Conservation (phyloP, 2,329 filamentous ascomycete genomes). For the Colletotrichum acutatum region DNA sequence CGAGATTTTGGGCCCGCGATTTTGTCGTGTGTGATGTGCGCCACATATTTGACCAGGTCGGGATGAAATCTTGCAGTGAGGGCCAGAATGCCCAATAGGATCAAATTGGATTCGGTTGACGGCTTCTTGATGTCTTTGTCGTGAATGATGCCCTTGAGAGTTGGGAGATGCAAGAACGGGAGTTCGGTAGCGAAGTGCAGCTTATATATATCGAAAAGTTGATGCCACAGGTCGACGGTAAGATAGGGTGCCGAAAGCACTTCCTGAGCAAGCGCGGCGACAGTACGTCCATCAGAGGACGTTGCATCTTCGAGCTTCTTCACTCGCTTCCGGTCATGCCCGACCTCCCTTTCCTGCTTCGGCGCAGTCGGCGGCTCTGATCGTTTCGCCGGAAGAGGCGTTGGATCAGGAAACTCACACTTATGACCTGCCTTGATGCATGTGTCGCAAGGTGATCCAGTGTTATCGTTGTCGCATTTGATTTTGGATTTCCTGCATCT, state of each 20-base stretch:
- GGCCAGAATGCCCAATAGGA: slow-evolving; percentile 74
- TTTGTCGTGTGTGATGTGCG: slow-evolving; percentile 46
- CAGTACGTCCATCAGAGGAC: slow-evolving; percentile 50
- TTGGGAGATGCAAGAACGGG: slow-evolving; percentile 76
- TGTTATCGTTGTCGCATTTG: slow-evolving; percentile 84
- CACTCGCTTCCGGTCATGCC: slow-evolving; percentile 61
- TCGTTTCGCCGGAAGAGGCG: slow-evolving; percentile 52
- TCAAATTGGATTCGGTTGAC: slow-evolving; percentile 62
- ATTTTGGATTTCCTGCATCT: slow-evolving; percentile 85
- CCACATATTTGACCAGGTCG: slow-evolving; percentile 66
- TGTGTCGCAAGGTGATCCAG: slow-evolving; percentile 68
- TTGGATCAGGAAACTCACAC: slow-evolving; percentile 74
- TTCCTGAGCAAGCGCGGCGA: slow-evolving; percentile 61
- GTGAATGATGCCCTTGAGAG: slow-evolving; percentile 65
- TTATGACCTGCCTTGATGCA: slow-evolving; percentile 78
- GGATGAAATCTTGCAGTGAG: slow-evolving; percentile 76
- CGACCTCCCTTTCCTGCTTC: slow-evolving; percentile 55
- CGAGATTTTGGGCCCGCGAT: slow-evolving; percentile 47
- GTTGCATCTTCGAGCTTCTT: slow-evolving; percentile 56
- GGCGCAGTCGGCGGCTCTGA: slow-evolving; percentile 48
- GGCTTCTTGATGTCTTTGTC: slow-evolving; percentile 49
- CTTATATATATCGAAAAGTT: slow-evolving; percentile 77
- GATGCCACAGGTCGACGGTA: slow-evolving; percentile 73
- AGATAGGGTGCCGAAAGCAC: slow-evolving; percentile 71
- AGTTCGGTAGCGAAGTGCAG: slow-evolving; percentile 78